Base-by-base conservation (phyloP, 2,329 filamentous ascomycete genomes). In the Phaeosphaeria sp. region DNA sequence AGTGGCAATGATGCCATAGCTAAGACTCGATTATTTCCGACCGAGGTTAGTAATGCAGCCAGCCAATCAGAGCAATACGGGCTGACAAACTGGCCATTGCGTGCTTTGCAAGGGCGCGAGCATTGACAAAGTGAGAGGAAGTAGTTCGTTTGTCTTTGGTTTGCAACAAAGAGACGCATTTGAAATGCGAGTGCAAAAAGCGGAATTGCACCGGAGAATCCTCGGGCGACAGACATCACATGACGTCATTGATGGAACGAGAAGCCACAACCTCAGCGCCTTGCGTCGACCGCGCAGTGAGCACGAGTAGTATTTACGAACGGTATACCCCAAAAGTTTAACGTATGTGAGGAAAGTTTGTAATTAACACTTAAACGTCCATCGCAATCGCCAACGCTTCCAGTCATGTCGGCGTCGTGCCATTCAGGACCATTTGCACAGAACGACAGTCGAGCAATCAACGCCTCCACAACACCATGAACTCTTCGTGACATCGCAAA, bases 1-100 rank as follows among this genome's bases (percentile, higher is more conserved):
- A 51, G 63, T 62, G 64, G 65, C 67, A 54, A 74, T 76, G 72
- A 74, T 72, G 69, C 66, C 71, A 75, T 75, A 52, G 55, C 36
- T 49, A 36, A 22, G 27, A 27, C n/a, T 27, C 59, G 43, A 17
- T 58, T 71, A 73, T 71, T 67, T 52, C 65, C 64, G 61, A 62
- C 65, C 60, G 66, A 66, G 61, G 63, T 74, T 74, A 69, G 43
- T 70, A 73, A 74, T 70, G 22, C 33, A 9, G 36, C 11, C 53
- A 40, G 43, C 65, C 65, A 68, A 71, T 68, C 49, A 64, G 17
- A 49, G 20, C 11, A 1, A 1, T 2, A 15, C 36, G 20, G 36
- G 68, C 67, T 71, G 65, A 74, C 71, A 71, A 73, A 69, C 69
- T 55, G 6, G 6, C 2, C 6, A 74, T 74, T 68, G 61, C 68